phyloP scores from a whole-genome alignment of 306 rosid genomes.

The Aeschynomene evenia region DNA sequence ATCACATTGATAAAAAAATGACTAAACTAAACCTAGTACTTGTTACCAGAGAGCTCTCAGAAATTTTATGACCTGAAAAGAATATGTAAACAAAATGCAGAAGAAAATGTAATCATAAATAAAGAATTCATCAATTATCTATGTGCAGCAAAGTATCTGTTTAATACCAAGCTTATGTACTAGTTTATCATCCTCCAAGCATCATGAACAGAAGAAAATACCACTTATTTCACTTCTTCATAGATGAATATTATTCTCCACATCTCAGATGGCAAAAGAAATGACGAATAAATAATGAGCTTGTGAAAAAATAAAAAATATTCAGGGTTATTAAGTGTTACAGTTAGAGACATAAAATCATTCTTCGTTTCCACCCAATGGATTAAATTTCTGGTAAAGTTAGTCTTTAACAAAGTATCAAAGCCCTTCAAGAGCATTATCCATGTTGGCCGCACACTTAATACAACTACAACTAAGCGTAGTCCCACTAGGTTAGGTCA shows the following conservation, averaged over 20 bases:
- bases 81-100: not conserved
- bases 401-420: not conserved
- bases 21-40: not conserved
- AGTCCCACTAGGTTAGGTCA: no score
- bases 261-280: not conserved
- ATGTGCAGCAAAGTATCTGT: not conserved
- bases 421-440: not conserved
- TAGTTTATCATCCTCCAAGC: not conserved
- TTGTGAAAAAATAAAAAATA: not conserved
- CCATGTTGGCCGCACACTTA: not conserved
- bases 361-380: not conserved
- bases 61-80: not conserved
- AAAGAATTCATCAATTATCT: constrained; percentile 8
- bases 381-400: not conserved
- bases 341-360: not conserved
- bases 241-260: not conserved
- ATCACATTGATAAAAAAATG: not conserved
- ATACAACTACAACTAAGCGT: no score
- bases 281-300: not conserved
- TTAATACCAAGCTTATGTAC: not conserved
- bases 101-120: not conserved
- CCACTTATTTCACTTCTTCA: not conserved
- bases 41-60: not conserved
- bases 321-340: not conserved
- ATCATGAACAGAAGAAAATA: not conserved